These are phyloP conservation scores for Russula sp. DNA, from an alignment of 768 basidiomycete species.

Conservation along the genomic window DNA sequence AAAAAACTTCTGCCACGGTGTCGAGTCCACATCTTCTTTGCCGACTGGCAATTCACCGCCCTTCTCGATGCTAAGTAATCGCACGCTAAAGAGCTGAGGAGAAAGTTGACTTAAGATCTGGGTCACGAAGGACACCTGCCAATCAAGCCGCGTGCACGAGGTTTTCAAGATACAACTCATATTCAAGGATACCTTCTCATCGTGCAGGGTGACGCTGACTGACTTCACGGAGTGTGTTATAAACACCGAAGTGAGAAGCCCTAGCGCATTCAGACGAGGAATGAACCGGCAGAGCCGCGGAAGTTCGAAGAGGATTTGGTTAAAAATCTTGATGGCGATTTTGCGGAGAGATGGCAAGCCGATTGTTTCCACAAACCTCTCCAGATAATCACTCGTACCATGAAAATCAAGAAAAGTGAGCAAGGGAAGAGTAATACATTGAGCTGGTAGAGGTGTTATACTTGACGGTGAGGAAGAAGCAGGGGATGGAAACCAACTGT, in stretches of 20 bases:
- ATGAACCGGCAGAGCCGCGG: constrained; percentile 7
- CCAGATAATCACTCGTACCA: constrained; percentile 16
- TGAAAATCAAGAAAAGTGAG: not conserved
- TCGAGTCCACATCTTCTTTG: not conserved
- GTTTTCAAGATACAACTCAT: not conserved
- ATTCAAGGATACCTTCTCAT: not conserved
- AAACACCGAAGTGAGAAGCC: not conserved
- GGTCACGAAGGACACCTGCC: constrained; percentile 9
- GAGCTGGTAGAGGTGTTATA: not conserved
- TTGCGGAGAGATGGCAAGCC: not conserved
- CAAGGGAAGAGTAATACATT: not conserved
- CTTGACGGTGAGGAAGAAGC: not conserved
- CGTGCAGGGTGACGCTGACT: not conserved
- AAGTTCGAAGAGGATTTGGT: constrained; percentile 2
- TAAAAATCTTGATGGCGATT: not conserved
- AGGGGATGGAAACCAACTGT: not conserved
- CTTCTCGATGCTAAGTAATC: not conserved
- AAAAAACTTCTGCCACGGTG: constrained; percentile 10
- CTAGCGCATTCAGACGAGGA: not conserved
- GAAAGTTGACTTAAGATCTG: constrained; percentile 9
- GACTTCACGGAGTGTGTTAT: not conserved
- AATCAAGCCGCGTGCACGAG: not conserved
- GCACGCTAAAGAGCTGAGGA: not conserved
- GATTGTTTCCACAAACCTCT: not conserved
- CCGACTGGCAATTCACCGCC: not conserved